A percentile compares a stretch with the other conserved stretches of the same genome.
Evolutionary conservation across 2,329 filamentous ascomycete genomes (phyloP).

Genomic region (Alternaria ventricosa): DNA sequence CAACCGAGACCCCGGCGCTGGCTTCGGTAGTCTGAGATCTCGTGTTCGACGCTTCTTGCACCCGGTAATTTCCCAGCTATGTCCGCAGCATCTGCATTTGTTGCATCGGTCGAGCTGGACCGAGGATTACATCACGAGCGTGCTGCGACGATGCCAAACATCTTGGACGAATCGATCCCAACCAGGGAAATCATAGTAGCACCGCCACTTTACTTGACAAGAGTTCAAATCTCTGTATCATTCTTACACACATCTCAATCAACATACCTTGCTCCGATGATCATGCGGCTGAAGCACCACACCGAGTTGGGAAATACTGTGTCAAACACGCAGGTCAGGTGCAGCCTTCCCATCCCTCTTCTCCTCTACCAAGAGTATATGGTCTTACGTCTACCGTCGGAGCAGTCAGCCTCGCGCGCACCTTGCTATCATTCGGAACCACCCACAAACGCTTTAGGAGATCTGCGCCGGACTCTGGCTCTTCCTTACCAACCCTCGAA

Average conservation of each 20-base stretch:
- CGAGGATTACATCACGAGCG: not conserved
- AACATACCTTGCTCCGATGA: not conserved
- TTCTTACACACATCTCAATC: not conserved
- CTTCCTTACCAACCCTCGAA: not conserved
- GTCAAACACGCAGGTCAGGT: slow-evolving; percentile 6
- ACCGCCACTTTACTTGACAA: not conserved
- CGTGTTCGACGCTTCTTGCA: slow-evolving; percentile 5
- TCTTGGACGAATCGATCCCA: not conserved
- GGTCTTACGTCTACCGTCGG: not conserved
- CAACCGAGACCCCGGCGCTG: slow-evolving; percentile 8
- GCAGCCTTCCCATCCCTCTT: not conserved
- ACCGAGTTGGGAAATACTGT: not conserved
- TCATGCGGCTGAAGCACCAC: not conserved
- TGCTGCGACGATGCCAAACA: not conserved
- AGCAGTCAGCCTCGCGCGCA: not conserved
- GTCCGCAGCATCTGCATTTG: slow-evolving; percentile 1
- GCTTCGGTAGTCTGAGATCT: slow-evolving; percentile 16
- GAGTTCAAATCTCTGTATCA: not conserved
- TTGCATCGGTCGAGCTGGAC: not conserved
- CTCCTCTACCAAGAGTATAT: not conserved
- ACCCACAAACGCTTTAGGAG: not conserved
- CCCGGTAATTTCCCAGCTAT: not conserved
- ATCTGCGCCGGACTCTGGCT: not conserved
- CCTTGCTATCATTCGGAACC: not conserved
- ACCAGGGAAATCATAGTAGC: not conserved